Evolutionary conservation across 2,329 filamentous ascomycete species (phyloP).

Genomic region (Chaetomiaceae sp.): DNA sequence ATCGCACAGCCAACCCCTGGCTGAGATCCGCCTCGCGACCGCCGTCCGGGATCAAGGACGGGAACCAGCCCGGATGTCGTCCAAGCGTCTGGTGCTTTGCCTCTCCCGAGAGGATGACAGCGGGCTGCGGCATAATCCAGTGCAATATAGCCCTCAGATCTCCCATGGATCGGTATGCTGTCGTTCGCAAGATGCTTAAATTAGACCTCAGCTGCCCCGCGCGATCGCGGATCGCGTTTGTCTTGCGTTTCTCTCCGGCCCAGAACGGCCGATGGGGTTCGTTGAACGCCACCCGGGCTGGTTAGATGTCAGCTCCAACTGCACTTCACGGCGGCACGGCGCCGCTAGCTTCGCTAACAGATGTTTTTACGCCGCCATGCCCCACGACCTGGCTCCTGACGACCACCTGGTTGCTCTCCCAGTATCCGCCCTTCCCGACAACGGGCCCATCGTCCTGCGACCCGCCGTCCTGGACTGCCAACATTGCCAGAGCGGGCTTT

Average conservation of each 20-base stretch:
- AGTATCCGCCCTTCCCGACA: constrained; percentile 35
- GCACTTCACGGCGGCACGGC: constrained; percentile 27
- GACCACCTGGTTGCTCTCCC: constrained; percentile 35
- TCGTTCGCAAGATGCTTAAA: constrained; percentile 1
- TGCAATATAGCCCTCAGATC: not conserved
- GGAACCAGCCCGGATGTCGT: not conserved
- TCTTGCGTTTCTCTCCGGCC: constrained; percentile 1
- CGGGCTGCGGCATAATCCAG: not conserved
- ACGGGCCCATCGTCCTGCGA: constrained; percentile 31
- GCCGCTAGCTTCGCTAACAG: constrained; percentile 36
- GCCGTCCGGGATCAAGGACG: not conserved
- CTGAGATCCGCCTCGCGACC: constrained; percentile 12
- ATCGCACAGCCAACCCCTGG: not conserved
- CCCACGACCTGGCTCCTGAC: constrained; percentile 38
- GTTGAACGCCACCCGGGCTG: constrained; percentile 5
- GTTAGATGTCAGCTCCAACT: constrained; percentile 19
- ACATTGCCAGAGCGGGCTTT: constrained; percentile 34
- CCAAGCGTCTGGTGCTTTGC: not conserved
- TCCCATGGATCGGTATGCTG: not conserved
- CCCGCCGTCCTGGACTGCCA: constrained; percentile 34
- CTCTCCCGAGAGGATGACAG: not conserved
- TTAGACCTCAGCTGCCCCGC: constrained; percentile 5
- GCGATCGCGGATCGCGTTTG: not conserved
- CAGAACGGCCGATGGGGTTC: constrained; percentile 10
- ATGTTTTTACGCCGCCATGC: constrained; percentile 38